Evolutionary conservation across 306 rosid genomes (phyloP).

Genomic region (Sesbania bispinosa): DNA sequence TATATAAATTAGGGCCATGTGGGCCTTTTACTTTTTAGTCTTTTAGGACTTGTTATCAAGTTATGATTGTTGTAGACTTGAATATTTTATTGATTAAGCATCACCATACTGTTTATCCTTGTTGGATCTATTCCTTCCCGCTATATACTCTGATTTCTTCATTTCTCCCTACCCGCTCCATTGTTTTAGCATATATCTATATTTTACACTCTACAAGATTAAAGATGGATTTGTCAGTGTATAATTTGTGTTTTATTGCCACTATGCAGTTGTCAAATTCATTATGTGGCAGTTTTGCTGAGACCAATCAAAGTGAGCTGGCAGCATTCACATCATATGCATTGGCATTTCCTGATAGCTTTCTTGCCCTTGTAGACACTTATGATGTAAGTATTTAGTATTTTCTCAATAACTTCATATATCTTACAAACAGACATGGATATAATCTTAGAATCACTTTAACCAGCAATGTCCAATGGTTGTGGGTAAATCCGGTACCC

Average conservation of each 20-base stretch:
- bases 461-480: not conserved
- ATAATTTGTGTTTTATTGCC: constrained; percentile 6
- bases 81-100: not conserved
- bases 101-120: not conserved
- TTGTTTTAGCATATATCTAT: constrained; percentile 4
- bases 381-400: constrained; percentile 93
- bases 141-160: not conserved
- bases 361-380: constrained; percentile 98
- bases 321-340: constrained; percentile 97
- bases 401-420: constrained; percentile 7
- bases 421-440: constrained; percentile 2
- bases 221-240: constrained; percentile 16
- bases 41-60: not conserved
- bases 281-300: constrained; percentile 71
- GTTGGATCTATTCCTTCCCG: not conserved
- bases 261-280: constrained; percentile 70
- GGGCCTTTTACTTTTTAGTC: not conserved
- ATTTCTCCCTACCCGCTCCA: not conserved
- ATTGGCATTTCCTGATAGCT: constrained; percentile 82
- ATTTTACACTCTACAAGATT: not conserved
- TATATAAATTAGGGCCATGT: not conserved
- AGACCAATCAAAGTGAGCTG: constrained; percentile 95
- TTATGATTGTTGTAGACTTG: not conserved
- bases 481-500: constrained; percentile 19
- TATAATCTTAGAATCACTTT: constrained; percentile 2